Evolutionary conservation across 2,329 filamentous ascomycete species (phyloP).

Genomic region (Penicillium expansum): DNA sequence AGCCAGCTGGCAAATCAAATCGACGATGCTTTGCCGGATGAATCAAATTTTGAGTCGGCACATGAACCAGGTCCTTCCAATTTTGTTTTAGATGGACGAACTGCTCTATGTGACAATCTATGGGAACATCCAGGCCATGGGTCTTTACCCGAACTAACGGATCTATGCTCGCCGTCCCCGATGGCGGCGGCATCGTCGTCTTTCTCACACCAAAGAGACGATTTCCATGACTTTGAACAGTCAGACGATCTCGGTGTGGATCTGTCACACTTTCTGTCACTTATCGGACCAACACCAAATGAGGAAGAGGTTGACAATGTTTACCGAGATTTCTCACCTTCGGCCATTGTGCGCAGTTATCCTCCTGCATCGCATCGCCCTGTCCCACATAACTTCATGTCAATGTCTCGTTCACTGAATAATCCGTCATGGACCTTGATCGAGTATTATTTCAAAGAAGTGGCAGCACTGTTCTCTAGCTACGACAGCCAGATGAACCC

Average conservation of each 20-base stretch:
- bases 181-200: constrained; percentile 16
- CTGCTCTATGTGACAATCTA: constrained; percentile 29
- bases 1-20: constrained; percentile 6
- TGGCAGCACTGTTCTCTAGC: constrained; percentile 61
- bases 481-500: constrained; percentile 63
- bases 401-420: constrained; percentile 42
- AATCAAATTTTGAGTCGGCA: background rate
- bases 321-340: constrained; percentile 33
- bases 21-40: constrained; percentile 7
- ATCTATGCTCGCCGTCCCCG: constrained; percentile 30
- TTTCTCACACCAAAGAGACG: constrained; percentile 15
- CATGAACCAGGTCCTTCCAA: constrained; percentile 4
- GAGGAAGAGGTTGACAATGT: constrained; percentile 13
- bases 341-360: constrained; percentile 35
- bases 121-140: constrained; percentile 31
- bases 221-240: constrained; percentile 19
- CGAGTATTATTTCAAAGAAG: constrained; percentile 63
- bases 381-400: constrained; percentile 29
- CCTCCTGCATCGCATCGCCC: constrained; percentile 24
- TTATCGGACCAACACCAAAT: constrained; percentile 22
- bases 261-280: constrained; percentile 26
- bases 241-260: constrained; percentile 22
- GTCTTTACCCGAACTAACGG: constrained; percentile 34
- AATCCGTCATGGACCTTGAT: constrained; percentile 57
- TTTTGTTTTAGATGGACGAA: constrained; percentile 19